Evolutionary conservation across 371 early-diverging fungal genomes (phyloP).

Genomic region (Blastocladiella emersonii): DNA sequence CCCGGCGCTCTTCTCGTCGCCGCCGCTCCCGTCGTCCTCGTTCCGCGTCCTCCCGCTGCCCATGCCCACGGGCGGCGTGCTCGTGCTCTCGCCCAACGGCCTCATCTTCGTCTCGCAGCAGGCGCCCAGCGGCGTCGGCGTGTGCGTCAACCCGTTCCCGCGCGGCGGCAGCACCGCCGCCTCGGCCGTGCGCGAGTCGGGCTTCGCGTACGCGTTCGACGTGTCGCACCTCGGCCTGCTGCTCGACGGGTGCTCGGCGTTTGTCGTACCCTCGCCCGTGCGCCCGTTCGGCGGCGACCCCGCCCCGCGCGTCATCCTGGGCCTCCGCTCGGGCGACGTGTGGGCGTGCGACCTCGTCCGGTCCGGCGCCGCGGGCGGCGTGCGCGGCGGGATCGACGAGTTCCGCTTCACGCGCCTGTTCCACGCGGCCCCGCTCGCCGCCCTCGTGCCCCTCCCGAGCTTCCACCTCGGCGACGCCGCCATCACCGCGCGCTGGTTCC

Average conservation of each 20-base stretch:
- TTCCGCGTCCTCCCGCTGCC: slow-evolving; percentile 56
- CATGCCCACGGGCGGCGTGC: slow-evolving; percentile 71
- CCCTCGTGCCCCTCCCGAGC: slow-evolving; percentile 53
- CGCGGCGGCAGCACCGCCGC: background rate
- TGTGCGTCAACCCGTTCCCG: slow-evolving; percentile 46
- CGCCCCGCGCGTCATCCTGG: slow-evolving; percentile 10
- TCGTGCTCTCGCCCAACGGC: slow-evolving; percentile 63
- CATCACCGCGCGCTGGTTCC: slow-evolving; percentile 53
- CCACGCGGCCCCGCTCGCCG: slow-evolving; percentile 22
- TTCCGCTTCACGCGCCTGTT: slow-evolving; percentile 4
- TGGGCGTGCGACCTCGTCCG: slow-evolving; percentile 5
- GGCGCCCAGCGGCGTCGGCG: slow-evolving; percentile 50
- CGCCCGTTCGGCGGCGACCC: slow-evolving; percentile 7
- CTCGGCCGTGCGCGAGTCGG: background rate
- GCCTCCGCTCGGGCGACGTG: slow-evolving; percentile 8
- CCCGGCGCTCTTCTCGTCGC: slow-evolving; percentile 65
- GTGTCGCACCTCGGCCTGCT: slow-evolving; percentile 17
- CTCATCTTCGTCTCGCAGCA: slow-evolving; percentile 79
- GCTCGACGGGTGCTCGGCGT: slow-evolving; percentile 13
- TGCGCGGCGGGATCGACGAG: slow-evolving; percentile 10
- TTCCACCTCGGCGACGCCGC: too few relatives aligned
- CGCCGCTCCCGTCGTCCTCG: slow-evolving; percentile 69
- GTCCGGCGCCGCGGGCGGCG: background rate
- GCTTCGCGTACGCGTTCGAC: background rate
- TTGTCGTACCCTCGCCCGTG: too few relatives aligned